phyloP scores from a whole-genome alignment of 495 filamentous ascomycete species.

The Margaritispora aquatica region DNA sequence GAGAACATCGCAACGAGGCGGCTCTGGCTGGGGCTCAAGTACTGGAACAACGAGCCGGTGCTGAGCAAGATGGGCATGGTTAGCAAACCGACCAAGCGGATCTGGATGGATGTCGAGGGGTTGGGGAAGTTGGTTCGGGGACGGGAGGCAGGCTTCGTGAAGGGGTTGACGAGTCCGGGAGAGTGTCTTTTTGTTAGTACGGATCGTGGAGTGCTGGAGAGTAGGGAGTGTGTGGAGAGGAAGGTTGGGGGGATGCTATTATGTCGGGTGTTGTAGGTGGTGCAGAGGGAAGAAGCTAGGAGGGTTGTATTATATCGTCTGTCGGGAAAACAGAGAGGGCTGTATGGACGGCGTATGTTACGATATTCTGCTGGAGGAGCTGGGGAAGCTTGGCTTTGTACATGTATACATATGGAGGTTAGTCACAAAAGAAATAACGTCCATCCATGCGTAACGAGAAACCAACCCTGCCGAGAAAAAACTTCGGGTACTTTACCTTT shows the following conservation, averaged over 20 bases:
- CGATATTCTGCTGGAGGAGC: not conserved
- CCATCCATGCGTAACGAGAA: too few species aligned
- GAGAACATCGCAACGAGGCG: constrained; percentile 71
- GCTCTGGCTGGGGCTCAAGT: constrained; percentile 91
- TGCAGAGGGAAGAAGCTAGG: not conserved
- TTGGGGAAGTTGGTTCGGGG: constrained; percentile 63
- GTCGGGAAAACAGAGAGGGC: not conserved
- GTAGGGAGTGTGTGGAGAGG: constrained; percentile 79
- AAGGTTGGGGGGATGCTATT: constrained; percentile 79
- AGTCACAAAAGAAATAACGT: too few species aligned
- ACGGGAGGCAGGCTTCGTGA: constrained; percentile 53
- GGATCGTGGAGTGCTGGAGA: constrained; percentile 75
- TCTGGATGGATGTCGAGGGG: constrained; percentile 55
- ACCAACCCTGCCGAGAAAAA: too few species aligned
- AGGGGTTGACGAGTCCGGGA: constrained; percentile 68
- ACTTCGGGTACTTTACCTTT: too few species aligned
- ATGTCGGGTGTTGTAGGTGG: constrained; percentile 53
- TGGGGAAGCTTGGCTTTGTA: not conserved
- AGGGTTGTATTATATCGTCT: not conserved
- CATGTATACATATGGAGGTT: not conserved
- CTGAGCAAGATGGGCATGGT: constrained; percentile 62
- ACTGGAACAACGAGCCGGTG: constrained; percentile 84
- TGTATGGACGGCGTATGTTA: not conserved
- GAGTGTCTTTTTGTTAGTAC: constrained; percentile 81
- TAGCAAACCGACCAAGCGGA: constrained; percentile 67